These are phyloP conservation scores for Candida neerlandica DNA, from an alignment of 1,139 yeast genomes.

Conservation along the genomic window DNA sequence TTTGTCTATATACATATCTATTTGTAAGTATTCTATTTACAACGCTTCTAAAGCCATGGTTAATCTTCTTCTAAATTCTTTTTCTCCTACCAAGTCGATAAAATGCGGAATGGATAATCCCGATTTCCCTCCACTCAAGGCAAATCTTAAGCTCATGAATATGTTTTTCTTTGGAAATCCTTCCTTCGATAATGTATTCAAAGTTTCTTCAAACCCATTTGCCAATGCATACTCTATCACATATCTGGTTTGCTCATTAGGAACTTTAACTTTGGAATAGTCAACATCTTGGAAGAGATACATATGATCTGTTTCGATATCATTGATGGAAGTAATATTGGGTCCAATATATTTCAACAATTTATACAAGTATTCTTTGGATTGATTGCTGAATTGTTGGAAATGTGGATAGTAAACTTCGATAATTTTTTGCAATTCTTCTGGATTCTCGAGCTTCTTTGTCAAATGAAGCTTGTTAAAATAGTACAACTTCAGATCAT, in stretches of 20 bases:
- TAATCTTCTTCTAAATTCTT: constrained; percentile 44
- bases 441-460: constrained; percentile 38
- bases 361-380: constrained; percentile 23
- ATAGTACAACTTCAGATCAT: constrained; percentile 67
- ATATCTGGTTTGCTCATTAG: constrained; percentile 11
- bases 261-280: constrained; percentile 20
- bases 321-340: constrained; percentile 49
- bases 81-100: constrained; percentile 56
- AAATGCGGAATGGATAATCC: constrained; percentile 71
- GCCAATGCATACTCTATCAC: constrained; percentile 10
- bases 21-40: constrained; percentile 8
- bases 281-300: constrained; percentile 53
- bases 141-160: constrained; percentile 66
- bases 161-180: constrained; percentile 46
- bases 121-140: constrained; percentile 70
- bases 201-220: constrained; percentile 19
- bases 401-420: constrained; percentile 29
- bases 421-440: constrained; percentile 33
- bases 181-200: constrained; percentile 16
- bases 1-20: constrained; percentile 1
- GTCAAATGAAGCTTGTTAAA: constrained; percentile 70
- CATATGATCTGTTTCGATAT: constrained; percentile 45
- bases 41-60: constrained; percentile 20
- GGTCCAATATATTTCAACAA: constrained; percentile 38
- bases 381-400: constrained; percentile 16